Evolutionary conservation across 2,329 filamentous ascomycete species (phyloP).

Genomic region (Celoporthe dispersa): DNA sequence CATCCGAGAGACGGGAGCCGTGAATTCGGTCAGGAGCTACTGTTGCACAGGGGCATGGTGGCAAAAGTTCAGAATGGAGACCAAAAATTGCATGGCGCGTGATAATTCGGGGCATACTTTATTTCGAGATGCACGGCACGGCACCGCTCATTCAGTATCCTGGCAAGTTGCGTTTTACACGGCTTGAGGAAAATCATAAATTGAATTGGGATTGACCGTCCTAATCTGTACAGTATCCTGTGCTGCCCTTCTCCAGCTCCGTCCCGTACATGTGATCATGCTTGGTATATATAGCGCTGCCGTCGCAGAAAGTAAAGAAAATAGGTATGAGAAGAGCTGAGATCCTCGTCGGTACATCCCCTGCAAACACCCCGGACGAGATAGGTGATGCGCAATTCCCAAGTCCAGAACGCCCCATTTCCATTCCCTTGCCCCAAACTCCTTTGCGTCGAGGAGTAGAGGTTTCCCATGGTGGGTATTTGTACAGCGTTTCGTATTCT

Average conservation of each 20-base stretch:
- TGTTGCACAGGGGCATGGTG: neutral
- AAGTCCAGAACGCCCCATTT: slow-evolving; percentile 4
- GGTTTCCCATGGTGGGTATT: neutral
- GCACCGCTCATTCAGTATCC: neutral
- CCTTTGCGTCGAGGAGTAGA: slow-evolving; percentile 6
- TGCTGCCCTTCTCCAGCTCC: neutral
- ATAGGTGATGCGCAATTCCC: neutral
- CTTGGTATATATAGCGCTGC: slow-evolving; percentile 13
- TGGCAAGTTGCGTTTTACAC: neutral
- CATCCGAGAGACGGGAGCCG: neutral
- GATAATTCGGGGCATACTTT: neutral
- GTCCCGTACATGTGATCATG: neutral
- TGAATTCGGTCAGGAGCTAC: neutral
- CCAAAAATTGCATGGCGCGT: slow-evolving; percentile 11
- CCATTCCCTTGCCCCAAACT: neutral
- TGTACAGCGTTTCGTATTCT: slow-evolving; percentile 17
- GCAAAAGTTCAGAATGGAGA: slow-evolving; percentile 1
- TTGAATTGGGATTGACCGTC: slow-evolving; percentile 25
- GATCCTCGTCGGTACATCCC: neutral
- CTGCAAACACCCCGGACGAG: neutral
- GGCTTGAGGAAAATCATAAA: neutral
- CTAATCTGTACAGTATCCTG: neutral
- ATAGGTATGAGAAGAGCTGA: neutral
- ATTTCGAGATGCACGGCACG: neutral
- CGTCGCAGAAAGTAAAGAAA: no score